Evolutionary conservation across 371 early-diverging fungal species (phyloP).

Genomic region (Funneliformis caledonium): DNA sequence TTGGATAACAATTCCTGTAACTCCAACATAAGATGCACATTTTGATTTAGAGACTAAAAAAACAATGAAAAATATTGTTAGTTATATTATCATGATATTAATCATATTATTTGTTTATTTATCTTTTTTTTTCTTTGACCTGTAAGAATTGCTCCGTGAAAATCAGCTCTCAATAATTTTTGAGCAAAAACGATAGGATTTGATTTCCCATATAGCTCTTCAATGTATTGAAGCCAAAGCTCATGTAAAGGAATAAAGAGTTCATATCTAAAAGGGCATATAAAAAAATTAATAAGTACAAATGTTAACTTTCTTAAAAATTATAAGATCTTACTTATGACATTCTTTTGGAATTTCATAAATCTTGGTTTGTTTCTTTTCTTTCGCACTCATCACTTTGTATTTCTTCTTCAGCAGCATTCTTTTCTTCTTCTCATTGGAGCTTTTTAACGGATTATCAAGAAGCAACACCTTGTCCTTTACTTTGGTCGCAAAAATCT

Average conservation of each 20-base stretch:
- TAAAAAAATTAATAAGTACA: not conserved
- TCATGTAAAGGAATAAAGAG: constrained; percentile 75
- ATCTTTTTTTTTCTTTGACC: constrained; percentile 48
- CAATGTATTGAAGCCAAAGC: constrained; percentile 85
- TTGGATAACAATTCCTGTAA: constrained; percentile 82
- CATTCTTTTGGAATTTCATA: constrained; percentile 37
- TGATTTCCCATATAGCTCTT: constrained; percentile 56
- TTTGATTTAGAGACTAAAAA: constrained; percentile 75
- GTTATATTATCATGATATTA: not conserved
- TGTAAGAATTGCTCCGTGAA: constrained; percentile 80
- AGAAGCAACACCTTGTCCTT: constrained; percentile 37
- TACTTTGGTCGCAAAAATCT: constrained; percentile 15
- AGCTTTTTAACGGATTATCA: constrained; percentile 36
- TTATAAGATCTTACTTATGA: not conserved
- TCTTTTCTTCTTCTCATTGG: constrained; percentile 24
- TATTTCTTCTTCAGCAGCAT: not conserved
- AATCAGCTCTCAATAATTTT: constrained; percentile 83
- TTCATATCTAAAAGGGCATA: constrained; percentile 51
- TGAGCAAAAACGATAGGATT: constrained; percentile 54
- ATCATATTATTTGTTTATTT: constrained; percentile 16
- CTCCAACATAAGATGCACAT: constrained; percentile 79
- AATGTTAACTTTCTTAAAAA: not conserved
- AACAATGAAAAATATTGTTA: constrained; percentile 16
- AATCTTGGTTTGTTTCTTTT: constrained; percentile 10
- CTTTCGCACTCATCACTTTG: constrained; percentile 31